phyloP scores from a whole-genome alignment of 306 rosid genomes.

The Gastrolobium villosum region DNA sequence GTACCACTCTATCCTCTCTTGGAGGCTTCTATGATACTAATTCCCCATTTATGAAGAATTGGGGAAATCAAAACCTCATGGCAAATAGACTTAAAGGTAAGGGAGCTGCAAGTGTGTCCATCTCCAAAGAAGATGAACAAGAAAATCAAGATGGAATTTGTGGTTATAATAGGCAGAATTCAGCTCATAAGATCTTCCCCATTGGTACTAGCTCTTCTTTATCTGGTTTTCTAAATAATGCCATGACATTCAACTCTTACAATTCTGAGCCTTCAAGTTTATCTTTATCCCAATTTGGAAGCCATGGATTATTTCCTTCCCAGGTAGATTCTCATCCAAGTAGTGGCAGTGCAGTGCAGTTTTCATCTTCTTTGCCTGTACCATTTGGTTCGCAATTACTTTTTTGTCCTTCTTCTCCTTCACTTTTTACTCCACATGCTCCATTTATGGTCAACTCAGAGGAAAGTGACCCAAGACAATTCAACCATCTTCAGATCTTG shows the following conservation, averaged over 20 bases:
- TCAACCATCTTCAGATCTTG: constrained; percentile 61
- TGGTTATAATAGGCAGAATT: constrained; percentile 33
- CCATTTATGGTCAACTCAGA: constrained; percentile 51
- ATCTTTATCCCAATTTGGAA: constrained; percentile 73
- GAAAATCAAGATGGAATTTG: constrained; percentile 36
- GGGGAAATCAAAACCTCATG: constrained; percentile 20
- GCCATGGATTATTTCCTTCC: constrained; percentile 61
- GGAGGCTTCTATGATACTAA: constrained; percentile 49
- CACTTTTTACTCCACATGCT: constrained; percentile 60
- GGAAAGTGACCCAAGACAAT: constrained; percentile 59
- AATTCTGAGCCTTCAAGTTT: constrained; percentile 60
- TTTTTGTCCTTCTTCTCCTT: constrained; percentile 56
- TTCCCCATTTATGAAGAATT: constrained; percentile 24
- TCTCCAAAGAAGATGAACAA: constrained; percentile 49
- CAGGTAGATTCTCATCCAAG: constrained; percentile 46
- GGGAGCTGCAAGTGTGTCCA: constrained; percentile 38
- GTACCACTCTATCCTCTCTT: constrained; percentile 47
- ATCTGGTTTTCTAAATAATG: constrained; percentile 58
- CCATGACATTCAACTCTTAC: constrained; percentile 42
- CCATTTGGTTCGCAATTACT: constrained; percentile 57
- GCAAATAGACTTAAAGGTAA: constrained; percentile 17
- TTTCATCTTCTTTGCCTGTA: constrained; percentile 50
- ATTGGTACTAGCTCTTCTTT: constrained; percentile 45
- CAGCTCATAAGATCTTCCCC: constrained; percentile 60
- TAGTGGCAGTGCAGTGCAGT: constrained; percentile 41